These are phyloP conservation scores for Arctostaphylos glauca DNA, from an alignment of 148 eudicot species.

Conservation along the genomic window DNA sequence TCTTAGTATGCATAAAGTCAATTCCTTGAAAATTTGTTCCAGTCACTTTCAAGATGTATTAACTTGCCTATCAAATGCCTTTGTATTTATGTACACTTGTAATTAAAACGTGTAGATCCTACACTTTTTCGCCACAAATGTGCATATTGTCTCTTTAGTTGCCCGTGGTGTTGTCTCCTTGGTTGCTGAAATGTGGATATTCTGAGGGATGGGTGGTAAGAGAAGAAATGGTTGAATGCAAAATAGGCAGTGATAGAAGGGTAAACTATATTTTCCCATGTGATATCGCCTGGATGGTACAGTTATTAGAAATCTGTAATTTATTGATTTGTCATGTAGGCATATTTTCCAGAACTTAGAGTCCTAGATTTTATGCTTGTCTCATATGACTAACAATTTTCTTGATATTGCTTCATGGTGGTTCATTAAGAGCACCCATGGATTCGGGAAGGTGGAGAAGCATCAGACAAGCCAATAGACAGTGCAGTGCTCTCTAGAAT, in stretches of 20 bases:
- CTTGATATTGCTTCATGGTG: conserved; percentile 7
- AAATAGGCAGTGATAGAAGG: background rate
- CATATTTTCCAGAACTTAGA: background rate
- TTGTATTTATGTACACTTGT: background rate
- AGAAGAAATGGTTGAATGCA: background rate
- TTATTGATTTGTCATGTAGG: background rate
- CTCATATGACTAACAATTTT: conserved; percentile 13
- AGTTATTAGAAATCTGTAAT: background rate
- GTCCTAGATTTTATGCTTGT: background rate
- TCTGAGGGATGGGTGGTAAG: background rate
- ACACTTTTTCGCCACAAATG: background rate
- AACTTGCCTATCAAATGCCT: background rate
- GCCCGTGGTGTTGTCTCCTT: background rate
- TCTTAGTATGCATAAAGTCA: background rate
- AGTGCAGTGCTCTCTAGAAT: conserved; percentile 93
- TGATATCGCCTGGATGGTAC: background rate
- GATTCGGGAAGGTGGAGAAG: conserved; percentile 81
- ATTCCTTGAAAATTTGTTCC: background rate
- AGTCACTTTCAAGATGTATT: background rate
- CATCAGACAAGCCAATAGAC: conserved; percentile 94
- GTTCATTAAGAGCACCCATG: conserved; percentile 73
- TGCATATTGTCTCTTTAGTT: background rate
- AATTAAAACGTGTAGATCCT: background rate
- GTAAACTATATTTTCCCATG: background rate
- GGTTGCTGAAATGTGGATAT: background rate